phyloP scores from a whole-genome alignment of 345 rosid species.

The Cardamine occulta region DNA sequence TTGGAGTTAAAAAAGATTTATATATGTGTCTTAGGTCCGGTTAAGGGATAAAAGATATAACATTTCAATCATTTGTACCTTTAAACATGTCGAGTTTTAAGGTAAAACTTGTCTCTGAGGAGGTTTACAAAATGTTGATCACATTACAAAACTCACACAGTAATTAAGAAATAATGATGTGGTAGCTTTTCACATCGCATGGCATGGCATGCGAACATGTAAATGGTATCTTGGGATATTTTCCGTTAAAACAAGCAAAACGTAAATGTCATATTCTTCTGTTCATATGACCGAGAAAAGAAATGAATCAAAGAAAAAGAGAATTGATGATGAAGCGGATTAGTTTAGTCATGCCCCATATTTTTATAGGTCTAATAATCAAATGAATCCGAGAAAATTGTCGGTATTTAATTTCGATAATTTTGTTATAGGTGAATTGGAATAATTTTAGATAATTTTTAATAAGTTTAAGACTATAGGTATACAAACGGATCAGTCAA shows the following conservation, averaged over 20 bases:
- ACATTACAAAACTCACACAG: neutral
- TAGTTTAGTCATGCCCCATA: neutral
- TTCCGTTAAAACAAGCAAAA: neutral
- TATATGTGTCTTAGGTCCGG: neutral
- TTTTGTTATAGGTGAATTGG: neutral
- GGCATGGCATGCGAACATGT: neutral
- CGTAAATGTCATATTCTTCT: neutral
- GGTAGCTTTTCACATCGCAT: neutral
- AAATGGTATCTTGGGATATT: neutral
- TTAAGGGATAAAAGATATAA: neutral
- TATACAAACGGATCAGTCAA: neutral
- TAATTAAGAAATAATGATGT: neutral
- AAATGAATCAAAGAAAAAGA: too few species aligned
- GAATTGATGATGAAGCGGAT: too few species aligned
- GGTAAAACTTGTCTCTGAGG: neutral
- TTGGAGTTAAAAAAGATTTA: neutral
- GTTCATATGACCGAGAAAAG: too few species aligned
- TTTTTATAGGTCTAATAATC: neutral
- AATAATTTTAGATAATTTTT: neutral
- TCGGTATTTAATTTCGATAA: neutral
- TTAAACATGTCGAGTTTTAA: neutral
- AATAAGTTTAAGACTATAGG: neutral
- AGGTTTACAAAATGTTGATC: neutral
- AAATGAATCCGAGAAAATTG: neutral
- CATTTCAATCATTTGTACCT: neutral